Percentiles rank a stretch among this genome's conserved stretches.
Evolutionary conservation across 1,284 basidiomycete species (phyloP).

Genomic region (Cutaneotrichosporon arboriforme): DNA sequence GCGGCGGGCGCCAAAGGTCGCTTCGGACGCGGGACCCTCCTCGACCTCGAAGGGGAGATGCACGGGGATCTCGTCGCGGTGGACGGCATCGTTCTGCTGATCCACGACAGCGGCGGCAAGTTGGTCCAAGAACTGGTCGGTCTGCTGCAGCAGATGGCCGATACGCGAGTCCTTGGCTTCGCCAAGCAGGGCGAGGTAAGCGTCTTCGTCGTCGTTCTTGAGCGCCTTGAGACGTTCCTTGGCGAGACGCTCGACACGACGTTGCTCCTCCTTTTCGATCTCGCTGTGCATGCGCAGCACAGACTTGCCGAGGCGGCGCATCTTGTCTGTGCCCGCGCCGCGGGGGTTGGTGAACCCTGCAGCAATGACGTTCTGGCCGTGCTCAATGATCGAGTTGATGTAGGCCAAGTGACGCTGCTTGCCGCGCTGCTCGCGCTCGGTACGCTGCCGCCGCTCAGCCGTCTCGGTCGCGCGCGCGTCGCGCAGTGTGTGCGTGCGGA

Average conservation of each 20-base stretch:
- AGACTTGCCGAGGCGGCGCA: slow-evolving; percentile 47
- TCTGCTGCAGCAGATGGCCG: slow-evolving; percentile 90
- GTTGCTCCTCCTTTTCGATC: slow-evolving; percentile 54
- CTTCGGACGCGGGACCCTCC: slow-evolving; percentile 73
- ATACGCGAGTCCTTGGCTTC: slow-evolving; percentile 99
- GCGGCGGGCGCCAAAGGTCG: slow-evolving; percentile 80
- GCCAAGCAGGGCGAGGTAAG: slow-evolving; percentile 98
- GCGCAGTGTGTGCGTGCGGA: slow-evolving; percentile 78
- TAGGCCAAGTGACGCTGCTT: slow-evolving; percentile 97
- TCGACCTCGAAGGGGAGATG: slow-evolving; percentile 52
- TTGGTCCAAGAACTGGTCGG: slow-evolving; percentile 89
- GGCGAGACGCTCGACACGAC: slow-evolving; percentile 83
- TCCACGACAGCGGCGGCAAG: slow-evolving; percentile 90
- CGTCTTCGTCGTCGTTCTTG: slow-evolving; percentile 97
- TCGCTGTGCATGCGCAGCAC: slow-evolving; percentile 52
- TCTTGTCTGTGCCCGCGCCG: slow-evolving; percentile 39
- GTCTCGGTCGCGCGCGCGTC: slow-evolving; percentile 88
- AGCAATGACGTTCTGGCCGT: slow-evolving; percentile 70
- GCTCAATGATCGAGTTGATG: slow-evolving; percentile 77
- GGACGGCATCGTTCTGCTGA: slow-evolving; percentile 75
- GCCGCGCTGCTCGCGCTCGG: slow-evolving; percentile 85
- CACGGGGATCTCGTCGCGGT: slow-evolving; percentile 25
- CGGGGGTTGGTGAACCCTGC: slow-evolving; percentile 48
- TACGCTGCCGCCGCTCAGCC: slow-evolving; percentile 84
- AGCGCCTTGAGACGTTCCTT: slow-evolving; percentile 98